Percentiles rank a stretch among this genome's conserved stretches.
Conservation (phyloP, 2,329 filamentous ascomycete genomes). For the Fusarium xylarioides region DNA sequence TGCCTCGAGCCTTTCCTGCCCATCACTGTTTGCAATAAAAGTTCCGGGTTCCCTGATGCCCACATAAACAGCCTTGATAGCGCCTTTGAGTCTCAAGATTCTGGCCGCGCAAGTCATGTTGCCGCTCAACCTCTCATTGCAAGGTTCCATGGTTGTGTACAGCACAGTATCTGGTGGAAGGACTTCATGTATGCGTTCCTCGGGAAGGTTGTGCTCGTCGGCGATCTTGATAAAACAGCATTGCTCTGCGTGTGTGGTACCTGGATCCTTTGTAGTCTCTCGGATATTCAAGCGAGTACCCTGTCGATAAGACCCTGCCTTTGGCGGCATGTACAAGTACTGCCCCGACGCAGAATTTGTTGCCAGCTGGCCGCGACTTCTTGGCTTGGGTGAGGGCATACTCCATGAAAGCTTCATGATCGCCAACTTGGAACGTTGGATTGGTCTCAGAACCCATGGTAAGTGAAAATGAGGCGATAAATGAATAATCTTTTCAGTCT, state of each 20-base stretch:
- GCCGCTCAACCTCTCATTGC: conserved; percentile 52
- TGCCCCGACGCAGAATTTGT: conserved; percentile 55
- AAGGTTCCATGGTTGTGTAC: conserved; percentile 59
- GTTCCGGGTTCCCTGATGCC: conserved; percentile 51
- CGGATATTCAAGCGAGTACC: conserved; percentile 53
- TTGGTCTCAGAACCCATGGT: conserved; percentile 7
- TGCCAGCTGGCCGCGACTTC: conserved; percentile 48
- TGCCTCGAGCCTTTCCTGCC: conserved; percentile 38
- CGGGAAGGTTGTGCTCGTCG: conserved; percentile 47
- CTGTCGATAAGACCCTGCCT: conserved; percentile 51
- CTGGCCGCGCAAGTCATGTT: conserved; percentile 50
- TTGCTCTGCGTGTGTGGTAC: conserved; percentile 54
- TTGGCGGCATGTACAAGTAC: conserved; percentile 51
- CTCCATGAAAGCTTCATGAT: conserved; percentile 52
- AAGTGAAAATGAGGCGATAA: no score
- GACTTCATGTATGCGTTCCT: conserved; percentile 48
- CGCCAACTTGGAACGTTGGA: conserved; percentile 39
- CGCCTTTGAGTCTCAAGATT: conserved; percentile 46
- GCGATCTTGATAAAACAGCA: conserved; percentile 57
- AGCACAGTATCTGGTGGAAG: conserved; percentile 51
- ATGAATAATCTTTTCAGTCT: no score
- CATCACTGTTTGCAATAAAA: conserved; percentile 48
- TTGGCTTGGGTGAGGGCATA: conserved; percentile 48
- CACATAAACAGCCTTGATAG: conserved; percentile 50
- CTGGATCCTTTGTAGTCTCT: conserved; percentile 49